Base-by-base conservation (phyloP, 495 filamentous ascomycete genomes). In the Aspergillus ellipticus region DNA sequence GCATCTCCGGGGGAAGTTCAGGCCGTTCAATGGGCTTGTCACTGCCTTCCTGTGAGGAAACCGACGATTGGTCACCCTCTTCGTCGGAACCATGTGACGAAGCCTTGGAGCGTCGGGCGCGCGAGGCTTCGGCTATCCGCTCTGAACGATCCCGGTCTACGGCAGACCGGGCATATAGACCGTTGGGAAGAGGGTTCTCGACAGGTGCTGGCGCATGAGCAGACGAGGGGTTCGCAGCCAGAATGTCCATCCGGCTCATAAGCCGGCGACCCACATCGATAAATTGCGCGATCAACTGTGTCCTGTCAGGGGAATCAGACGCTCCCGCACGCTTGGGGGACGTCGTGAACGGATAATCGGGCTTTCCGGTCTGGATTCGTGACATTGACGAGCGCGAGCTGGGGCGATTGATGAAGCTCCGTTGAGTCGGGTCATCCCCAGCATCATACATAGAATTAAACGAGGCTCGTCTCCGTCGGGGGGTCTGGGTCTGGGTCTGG, bases 391-490 rank as follows among this genome's bases (percentile, higher is more conserved):
- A 76, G 52, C 76, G 73, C 22, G 74, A 79, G 48, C 76, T 76
- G 46, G 71, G 69, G 28, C 74, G 67, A 54, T 74, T 66, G 16
- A 65, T 57, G 10, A 70, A 62, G 46, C 72, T 74, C 54, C 64
- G 60, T 50, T 72, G 71, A 1, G 71, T 81, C 17, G 56, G 68
- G 57, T 81, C 78, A 9, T 80, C 74, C n/a, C 72, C 76, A 37
- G 76, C 73, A 63, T 83, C 82, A 33, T 81, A 74, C 50, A 80
- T 78, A 21, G 80, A 80, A 54, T 76, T 81, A 54, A 84, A 82
- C 1, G 82, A 84, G 13, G 79, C 81, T 43, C 81, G 79, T 64
- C 82, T 72, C 50, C 64, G 67, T n/a, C 64, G 71, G 9, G 66
- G 70, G 8, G 64, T 64, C 26, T 67, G 64, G 22, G 59, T 62